These are phyloP conservation scores for Coprinellus micaceus DNA, from an alignment of 768 basidiomycete species.

Conservation along the genomic window DNA sequence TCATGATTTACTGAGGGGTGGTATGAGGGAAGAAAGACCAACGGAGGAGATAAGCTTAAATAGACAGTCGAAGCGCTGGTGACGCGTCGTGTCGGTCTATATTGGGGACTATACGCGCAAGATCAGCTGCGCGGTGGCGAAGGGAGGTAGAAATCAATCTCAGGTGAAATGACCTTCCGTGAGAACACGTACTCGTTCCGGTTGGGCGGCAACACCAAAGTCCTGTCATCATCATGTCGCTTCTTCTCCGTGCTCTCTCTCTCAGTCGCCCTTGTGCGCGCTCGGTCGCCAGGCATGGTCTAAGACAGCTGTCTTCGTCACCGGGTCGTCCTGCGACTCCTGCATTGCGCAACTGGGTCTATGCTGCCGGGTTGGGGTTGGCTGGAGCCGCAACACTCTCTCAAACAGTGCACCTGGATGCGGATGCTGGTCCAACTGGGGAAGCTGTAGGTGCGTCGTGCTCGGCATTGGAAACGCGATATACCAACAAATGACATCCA, in stretches of 20 bases:
- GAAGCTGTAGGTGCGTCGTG: slow-evolving; percentile 19
- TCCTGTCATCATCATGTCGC: background rate
- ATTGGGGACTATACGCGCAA: slow-evolving; percentile 21
- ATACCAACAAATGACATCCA: background rate
- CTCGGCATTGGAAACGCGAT: background rate
- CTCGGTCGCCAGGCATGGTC: background rate
- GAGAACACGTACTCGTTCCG: background rate
- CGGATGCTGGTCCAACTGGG: slow-evolving; percentile 13
- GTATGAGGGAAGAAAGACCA: background rate
- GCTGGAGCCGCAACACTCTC: slow-evolving; percentile 17
- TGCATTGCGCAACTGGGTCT: slow-evolving; percentile 20
- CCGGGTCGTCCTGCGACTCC: background rate
- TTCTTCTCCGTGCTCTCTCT: slow-evolving; percentile 3
- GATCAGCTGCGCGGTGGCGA: slow-evolving; percentile 8
- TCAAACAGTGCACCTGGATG: slow-evolving; percentile 43
- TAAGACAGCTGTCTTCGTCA: background rate
- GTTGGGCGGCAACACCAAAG: background rate
- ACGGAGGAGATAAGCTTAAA: background rate
- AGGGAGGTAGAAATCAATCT: background rate
- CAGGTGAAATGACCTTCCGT: too few species aligned
- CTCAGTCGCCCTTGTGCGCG: background rate
- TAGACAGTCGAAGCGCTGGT: slow-evolving; percentile 7
- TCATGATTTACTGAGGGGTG: background rate
- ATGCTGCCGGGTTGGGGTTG: slow-evolving; percentile 29
- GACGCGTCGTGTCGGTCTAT: slow-evolving; percentile 22